phyloP scores from a whole-genome alignment of 2,329 filamentous ascomycete genomes.

The Tolypocladium pustulatum region DNA sequence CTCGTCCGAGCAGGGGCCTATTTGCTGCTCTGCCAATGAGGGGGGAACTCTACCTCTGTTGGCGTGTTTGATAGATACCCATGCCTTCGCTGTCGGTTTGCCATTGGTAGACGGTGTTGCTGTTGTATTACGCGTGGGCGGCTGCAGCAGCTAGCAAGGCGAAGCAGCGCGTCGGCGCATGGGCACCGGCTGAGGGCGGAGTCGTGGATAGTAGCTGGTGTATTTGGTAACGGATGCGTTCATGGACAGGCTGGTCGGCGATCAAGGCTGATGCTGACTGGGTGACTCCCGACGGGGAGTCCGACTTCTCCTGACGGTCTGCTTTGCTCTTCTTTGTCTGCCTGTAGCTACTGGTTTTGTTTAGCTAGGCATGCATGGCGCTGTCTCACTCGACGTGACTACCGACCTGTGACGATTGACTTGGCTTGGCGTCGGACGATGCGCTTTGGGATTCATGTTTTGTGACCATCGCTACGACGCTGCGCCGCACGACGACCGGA shows the following conservation, averaged over 20 bases:
- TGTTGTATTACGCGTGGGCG: background rate
- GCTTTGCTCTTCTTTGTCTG: background rate
- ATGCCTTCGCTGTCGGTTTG: too few relatives aligned
- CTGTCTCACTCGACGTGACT: background rate
- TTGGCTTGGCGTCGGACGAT: background rate
- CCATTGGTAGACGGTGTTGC: background rate
- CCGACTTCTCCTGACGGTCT: background rate
- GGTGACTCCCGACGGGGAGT: background rate
- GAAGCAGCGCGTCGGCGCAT: background rate
- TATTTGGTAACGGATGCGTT: background rate
- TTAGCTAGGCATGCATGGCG: background rate
- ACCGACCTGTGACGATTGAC: background rate
- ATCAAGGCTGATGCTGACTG: background rate
- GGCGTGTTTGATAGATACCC: too few relatives aligned
- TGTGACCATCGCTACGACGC: background rate
- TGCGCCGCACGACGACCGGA: background rate
- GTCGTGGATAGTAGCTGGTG: background rate
- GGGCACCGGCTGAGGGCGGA: background rate
- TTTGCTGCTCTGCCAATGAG: too few relatives aligned
- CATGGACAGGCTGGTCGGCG: background rate
- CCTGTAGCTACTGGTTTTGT: too few relatives aligned
- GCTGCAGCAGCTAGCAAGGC: background rate
- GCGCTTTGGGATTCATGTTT: background rate
- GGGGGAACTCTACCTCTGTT: too few relatives aligned
- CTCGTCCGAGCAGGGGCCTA: background rate